Evolutionary conservation across 2,329 filamentous ascomycete species (phyloP).

Genomic region (Pseudogymnoascus sp.): DNA sequence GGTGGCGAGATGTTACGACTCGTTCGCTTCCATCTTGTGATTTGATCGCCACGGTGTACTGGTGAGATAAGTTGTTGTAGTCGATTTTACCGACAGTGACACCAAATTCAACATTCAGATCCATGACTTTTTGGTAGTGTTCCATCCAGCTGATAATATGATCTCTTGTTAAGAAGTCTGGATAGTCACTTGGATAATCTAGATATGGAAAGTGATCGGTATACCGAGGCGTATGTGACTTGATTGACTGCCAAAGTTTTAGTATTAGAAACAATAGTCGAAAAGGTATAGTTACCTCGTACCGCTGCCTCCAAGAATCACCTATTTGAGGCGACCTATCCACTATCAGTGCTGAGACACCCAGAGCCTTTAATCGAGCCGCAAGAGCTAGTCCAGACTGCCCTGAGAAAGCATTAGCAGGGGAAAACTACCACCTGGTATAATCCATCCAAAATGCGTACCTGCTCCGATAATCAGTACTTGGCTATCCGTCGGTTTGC

Average conservation of each 20-base stretch:
- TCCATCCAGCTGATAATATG: slow-evolving; percentile 44
- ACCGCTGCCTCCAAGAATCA: neutral
- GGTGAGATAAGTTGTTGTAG: slow-evolving; percentile 27
- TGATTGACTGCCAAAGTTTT: neutral
- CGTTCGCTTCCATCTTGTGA: slow-evolving; percentile 22
- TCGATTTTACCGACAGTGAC: slow-evolving; percentile 33
- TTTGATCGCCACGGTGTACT: slow-evolving; percentile 34
- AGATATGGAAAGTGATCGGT: slow-evolving; percentile 27
- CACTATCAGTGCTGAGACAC: neutral
- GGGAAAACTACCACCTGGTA: neutral
- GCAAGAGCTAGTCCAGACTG: neutral
- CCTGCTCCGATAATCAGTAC: neutral
- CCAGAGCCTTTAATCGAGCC: neutral
- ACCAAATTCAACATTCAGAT: slow-evolving; percentile 39
- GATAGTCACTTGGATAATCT: slow-evolving; percentile 36
- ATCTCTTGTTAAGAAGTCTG: slow-evolving; percentile 38
- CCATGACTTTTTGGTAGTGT: slow-evolving; percentile 41
- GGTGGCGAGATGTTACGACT: slow-evolving; percentile 33
- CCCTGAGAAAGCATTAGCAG: neutral
- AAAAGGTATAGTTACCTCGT: neutral
- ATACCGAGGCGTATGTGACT: neutral
- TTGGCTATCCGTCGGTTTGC: slow-evolving; percentile 16
- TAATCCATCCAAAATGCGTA: neutral
- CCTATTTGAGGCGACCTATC: neutral
- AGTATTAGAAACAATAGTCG: neutral